phyloP scores from a whole-genome alignment of 306 rosid genomes.

The Prunus salicina region DNA sequence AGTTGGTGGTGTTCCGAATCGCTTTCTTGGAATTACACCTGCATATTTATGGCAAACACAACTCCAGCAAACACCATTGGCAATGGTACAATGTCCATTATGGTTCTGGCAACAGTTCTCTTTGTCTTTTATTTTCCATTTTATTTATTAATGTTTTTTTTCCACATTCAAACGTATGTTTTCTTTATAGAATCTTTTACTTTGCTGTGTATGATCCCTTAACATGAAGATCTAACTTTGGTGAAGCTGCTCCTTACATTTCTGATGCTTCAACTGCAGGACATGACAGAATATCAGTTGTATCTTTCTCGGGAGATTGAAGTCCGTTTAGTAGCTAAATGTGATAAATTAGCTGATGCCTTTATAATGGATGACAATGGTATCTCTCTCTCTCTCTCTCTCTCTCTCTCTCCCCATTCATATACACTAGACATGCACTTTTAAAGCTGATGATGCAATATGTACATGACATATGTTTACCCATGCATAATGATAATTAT shows the following conservation, averaged over 20 bases:
- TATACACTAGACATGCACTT: background rate
- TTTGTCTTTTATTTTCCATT: background rate
- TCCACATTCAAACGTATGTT: background rate
- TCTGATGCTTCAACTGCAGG: constrained; percentile 42
- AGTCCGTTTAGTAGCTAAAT: constrained; percentile 71
- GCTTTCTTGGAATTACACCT: constrained; percentile 91
- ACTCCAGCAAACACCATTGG: constrained; percentile 61
- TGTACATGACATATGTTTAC: background rate
- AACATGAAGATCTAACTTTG: constrained; percentile 13
- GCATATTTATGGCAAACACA: constrained; percentile 91
- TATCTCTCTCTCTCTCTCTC: constrained; percentile 25
- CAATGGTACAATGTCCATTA: constrained; percentile 45
- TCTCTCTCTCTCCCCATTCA: background rate
- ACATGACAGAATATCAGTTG: constrained; percentile 80
- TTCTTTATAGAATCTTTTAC: background rate
- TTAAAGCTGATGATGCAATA: background rate
- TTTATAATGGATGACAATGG: constrained; percentile 78
- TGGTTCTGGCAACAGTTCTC: background rate
- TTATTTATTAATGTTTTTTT: background rate
- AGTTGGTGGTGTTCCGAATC: constrained; percentile 90
- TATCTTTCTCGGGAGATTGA: constrained; percentile 83
- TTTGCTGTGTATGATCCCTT: background rate
- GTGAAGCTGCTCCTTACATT: constrained; percentile 2
- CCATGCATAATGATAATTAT: background rate
- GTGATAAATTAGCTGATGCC: constrained; percentile 75